Conservation (phyloP, 1,284 basidiomycete genomes). For the Tilletiaria anomala region DNA sequence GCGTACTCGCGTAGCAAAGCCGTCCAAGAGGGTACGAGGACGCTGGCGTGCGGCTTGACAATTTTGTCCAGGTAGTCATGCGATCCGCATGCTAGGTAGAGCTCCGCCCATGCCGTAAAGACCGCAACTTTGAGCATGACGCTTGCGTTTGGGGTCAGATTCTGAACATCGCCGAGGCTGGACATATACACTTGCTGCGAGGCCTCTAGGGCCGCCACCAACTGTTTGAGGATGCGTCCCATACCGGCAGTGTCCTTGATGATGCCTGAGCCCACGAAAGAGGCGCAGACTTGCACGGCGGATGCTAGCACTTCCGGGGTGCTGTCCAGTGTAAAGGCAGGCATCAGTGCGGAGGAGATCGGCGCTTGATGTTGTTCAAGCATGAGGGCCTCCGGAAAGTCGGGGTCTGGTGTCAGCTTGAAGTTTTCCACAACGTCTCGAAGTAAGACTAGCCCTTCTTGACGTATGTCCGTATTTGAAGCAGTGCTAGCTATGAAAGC, state of each 20-base stretch:
- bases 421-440: conserved; percentile 89
- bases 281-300: conserved; percentile 82
- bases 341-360: conserved; percentile 92
- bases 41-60: conserved; percentile 62
- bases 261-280: conserved; percentile 90
- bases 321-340: conserved; percentile 84
- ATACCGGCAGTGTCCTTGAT: conserved; percentile 76
- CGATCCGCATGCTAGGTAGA: conserved; percentile 62
- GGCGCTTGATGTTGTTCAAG: conserved; percentile 98
- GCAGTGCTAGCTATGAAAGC: conserved; percentile 94
- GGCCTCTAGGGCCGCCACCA: conserved; percentile 66
- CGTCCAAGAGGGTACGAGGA: conserved; percentile 73
- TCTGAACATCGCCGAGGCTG: conserved; percentile 69
- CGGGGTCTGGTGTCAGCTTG: conserved; percentile 70
- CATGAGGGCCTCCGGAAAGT: conserved; percentile 73
- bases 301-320: conserved; percentile 87
- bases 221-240: conserved; percentile 81
- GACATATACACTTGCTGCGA: conserved; percentile 52
- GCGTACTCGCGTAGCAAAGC: conserved; percentile 81
- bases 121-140: conserved; percentile 89
- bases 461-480: conserved; percentile 80
- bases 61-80: conserved; percentile 69
- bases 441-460: conserved; percentile 80
- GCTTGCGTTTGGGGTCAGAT: conserved; percentile 80
- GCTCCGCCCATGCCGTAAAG: conserved; percentile 85